Conservation (phyloP, 768 basidiomycete genomes). For the Termitomyces sp. region DNA sequence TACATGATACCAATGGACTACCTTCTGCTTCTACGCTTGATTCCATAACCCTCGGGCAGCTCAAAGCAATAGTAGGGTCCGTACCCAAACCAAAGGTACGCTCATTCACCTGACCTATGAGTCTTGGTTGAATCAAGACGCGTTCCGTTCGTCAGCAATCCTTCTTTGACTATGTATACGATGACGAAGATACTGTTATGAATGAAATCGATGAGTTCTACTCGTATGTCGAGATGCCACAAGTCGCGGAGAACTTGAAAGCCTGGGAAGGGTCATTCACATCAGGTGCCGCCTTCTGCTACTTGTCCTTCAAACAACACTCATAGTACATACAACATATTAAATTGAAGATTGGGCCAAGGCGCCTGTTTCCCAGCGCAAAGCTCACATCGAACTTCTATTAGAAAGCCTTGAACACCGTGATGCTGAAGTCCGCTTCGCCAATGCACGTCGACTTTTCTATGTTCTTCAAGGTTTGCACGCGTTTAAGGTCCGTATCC, state of each 20-base stretch:
- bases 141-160: slow-evolving; percentile 53
- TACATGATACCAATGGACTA: slow-evolving; percentile 19
- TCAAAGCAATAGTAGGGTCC: slow-evolving; percentile 65
- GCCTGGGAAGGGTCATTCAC: slow-evolving; percentile 84
- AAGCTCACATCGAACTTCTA: slow-evolving; percentile 70
- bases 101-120: slow-evolving; percentile 3
- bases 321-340: background rate
- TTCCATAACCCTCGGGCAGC: slow-evolving; percentile 77
- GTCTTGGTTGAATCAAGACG: slow-evolving; percentile 2
- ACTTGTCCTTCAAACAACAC: slow-evolving; percentile 1
- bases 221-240: slow-evolving; percentile 92
- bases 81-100: slow-evolving; percentile 73
- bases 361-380: slow-evolving; percentile 53
- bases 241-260: slow-evolving; percentile 80
- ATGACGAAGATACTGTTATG: slow-evolving; percentile 94
- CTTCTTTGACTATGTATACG: slow-evolving; percentile 88
- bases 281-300: slow-evolving; percentile 47
- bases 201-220: slow-evolving; percentile 98
- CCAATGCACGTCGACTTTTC: slow-evolving; percentile 79
- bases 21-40: slow-evolving; percentile 40
- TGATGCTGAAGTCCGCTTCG: slow-evolving; percentile 78
- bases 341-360: slow-evolving; percentile 68
- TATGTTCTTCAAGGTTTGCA: slow-evolving; percentile 86
- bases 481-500: background rate
- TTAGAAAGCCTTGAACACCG: slow-evolving; percentile 86